Conservation (phyloP, 1,284 basidiomycete species). For the Xerocomus amazonicus region DNA sequence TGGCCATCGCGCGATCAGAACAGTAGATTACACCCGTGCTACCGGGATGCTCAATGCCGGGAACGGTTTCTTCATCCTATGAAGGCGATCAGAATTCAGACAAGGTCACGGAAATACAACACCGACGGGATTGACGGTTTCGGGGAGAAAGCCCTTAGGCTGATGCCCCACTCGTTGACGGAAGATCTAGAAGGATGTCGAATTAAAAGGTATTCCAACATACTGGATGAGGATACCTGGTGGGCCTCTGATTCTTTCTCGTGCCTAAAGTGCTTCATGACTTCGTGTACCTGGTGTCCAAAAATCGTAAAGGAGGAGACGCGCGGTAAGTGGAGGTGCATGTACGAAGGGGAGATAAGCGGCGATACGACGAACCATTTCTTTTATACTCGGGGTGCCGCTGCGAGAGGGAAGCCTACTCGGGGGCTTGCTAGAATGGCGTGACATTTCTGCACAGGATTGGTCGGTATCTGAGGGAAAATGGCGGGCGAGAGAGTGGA, state of each 20-base stretch:
- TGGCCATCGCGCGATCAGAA: conserved; percentile 84
- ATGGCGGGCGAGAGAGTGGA: conserved; percentile 4
- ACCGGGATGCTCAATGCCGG: conserved; percentile 76
- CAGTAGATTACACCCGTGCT: conserved; percentile 84
- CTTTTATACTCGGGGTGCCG: conserved; percentile 39
- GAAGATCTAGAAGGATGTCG: conserved; percentile 51
- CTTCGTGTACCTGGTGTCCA: conserved; percentile 50
- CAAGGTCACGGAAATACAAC: conserved; percentile 2
- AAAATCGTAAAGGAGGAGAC: conserved; percentile 18
- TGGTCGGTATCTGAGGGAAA: conserved; percentile 13
- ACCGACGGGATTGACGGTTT: conserved; percentile 65
- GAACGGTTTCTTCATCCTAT: conserved; percentile 78
- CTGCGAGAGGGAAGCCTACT: conserved; percentile 34
- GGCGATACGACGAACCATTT: conserved; percentile 29
- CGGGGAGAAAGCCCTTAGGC: conserved; percentile 57
- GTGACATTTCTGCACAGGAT: conserved; percentile 19
- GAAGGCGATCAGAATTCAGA: conserved; percentile 3
- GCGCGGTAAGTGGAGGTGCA: conserved; percentile 35
- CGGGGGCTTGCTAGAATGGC: conserved; percentile 26
- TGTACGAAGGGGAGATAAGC: conserved; percentile 1
- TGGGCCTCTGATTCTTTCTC: conserved; percentile 85
- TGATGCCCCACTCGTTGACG: conserved; percentile 67
- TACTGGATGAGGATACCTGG: conserved; percentile 43
- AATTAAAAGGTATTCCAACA: background rate
- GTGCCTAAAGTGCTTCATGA: conserved; percentile 55